Evolutionary conservation across 164 flowering plant genomes (phyloP).

Genomic region (Platanus orientalis): DNA sequence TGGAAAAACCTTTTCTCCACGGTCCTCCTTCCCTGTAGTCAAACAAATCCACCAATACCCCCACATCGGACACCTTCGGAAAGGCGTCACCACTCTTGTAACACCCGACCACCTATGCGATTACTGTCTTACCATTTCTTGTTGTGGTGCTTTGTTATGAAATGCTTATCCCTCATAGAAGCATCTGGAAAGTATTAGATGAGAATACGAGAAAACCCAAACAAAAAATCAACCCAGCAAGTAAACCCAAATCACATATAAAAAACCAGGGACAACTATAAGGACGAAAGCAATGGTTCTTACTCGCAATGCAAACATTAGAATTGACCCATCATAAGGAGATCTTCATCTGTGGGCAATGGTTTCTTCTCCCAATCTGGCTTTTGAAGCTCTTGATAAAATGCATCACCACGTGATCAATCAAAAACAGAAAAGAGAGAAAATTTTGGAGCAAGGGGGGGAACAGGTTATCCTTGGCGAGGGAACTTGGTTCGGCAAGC

Average conservation of each 20-base stretch:
- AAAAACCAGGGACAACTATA: not conserved
- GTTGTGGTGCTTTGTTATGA: slow-evolving; percentile 80
- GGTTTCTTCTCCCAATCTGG: slow-evolving; percentile 35
- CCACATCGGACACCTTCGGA: no score
- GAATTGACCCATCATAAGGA: slow-evolving; percentile 95
- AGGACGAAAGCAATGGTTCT: slow-evolving; percentile 7
- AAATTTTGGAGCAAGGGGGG: not conserved
- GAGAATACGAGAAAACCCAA: slow-evolving; percentile 16
- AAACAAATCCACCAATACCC: no score
- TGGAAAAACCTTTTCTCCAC: no score
- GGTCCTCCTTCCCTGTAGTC: no score
- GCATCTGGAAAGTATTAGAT: slow-evolving; percentile 79
- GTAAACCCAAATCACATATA: not conserved
- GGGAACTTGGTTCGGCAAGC: slow-evolving; percentile 73
- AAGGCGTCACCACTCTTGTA: no score
- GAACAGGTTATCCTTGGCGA: slow-evolving; percentile 71
- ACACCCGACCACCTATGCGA: no score
- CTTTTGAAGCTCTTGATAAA: slow-evolving; percentile 65
- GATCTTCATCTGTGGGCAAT: slow-evolving; percentile 74
- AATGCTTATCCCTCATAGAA: slow-evolving; percentile 81
- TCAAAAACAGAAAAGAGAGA: no score
- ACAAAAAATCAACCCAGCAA: not conserved
- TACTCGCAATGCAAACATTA: slow-evolving; percentile 99
- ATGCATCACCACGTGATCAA: slow-evolving; percentile 69
- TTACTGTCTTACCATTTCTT: slow-evolving; percentile 65